phyloP scores from a whole-genome alignment of 345 rosid species.

The Conringia planisiliqua region DNA sequence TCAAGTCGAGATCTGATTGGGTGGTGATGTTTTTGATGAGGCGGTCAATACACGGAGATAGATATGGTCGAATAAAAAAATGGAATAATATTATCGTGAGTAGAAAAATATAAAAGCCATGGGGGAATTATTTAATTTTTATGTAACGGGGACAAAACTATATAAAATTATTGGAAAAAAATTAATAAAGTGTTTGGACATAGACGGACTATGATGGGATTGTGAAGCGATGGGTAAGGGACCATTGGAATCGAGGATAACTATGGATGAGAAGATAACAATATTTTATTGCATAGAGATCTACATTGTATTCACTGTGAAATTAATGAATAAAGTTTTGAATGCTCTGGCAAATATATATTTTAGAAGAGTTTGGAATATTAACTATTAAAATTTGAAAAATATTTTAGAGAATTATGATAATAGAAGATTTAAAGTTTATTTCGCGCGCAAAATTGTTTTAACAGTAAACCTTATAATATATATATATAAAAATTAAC shows the following conservation, averaged over 20 bases:
- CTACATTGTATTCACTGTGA: not conserved
- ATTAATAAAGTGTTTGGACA: not conserved
- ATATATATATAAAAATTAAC: too few species aligned
- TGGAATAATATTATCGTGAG: constrained; percentile 2
- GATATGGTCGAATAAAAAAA: constrained; percentile 15
- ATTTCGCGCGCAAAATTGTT: not conserved
- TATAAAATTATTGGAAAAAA: not conserved
- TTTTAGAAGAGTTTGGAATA: not conserved
- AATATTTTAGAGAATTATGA: not conserved
- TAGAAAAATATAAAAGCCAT: not conserved
- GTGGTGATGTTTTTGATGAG: constrained; percentile 9
- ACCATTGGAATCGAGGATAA: not conserved
- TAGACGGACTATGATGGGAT: constrained; percentile 5
- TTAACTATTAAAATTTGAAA: not conserved
- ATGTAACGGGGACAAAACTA: not conserved
- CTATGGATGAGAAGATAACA: not conserved
- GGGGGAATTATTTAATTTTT: not conserved
- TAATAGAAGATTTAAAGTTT: not conserved
- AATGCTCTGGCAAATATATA: not conserved
- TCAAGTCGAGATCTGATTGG: constrained; percentile 24
- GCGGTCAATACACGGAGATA: constrained; percentile 27
- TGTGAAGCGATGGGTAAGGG: not conserved
- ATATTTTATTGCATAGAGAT: not conserved
- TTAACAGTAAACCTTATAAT: not conserved
- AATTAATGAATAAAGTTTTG: not conserved